phyloP scores from a whole-genome alignment of 2,329 filamentous ascomycete species.

The Fusarium burgessii region DNA sequence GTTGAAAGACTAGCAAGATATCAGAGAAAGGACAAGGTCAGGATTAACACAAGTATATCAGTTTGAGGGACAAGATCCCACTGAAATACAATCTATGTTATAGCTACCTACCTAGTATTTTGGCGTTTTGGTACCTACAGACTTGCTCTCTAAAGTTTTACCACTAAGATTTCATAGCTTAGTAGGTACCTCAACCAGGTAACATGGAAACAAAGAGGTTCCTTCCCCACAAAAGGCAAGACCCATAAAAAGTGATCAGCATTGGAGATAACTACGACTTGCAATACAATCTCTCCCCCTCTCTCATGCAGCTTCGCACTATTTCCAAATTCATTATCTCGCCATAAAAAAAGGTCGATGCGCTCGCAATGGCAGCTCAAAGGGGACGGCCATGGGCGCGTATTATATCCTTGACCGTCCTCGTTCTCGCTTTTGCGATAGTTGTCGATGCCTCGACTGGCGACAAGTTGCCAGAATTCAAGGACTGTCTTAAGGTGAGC shows the following conservation, averaged over 20 bases:
- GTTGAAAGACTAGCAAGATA: background rate
- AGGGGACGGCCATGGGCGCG: conserved; percentile 51
- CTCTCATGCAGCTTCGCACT: conserved; percentile 23
- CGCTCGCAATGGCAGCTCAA: conserved; percentile 48
- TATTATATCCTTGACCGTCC: conserved; percentile 51
- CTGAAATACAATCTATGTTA: background rate
- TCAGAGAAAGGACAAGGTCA: background rate
- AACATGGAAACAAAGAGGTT: background rate
- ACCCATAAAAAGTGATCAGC: background rate
- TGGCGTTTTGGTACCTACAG: background rate
- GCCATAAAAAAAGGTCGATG: conserved; percentile 46
- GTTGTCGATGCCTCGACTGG: conserved; percentile 79
- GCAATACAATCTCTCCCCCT: background rate
- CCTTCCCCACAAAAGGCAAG: conserved; percentile 36
- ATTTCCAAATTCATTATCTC: conserved; percentile 4
- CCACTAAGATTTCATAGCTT: background rate
- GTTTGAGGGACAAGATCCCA: background rate
- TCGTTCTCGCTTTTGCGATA: conserved; percentile 55
- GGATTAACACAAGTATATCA: background rate
- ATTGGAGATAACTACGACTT: background rate
- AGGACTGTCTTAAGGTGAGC: conserved; percentile 82
- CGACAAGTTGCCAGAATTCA: conserved; percentile 88
- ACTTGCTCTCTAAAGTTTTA: background rate
- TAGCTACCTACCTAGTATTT: background rate
- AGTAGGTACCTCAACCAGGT: background rate